Base-by-base conservation (phyloP, 306 rosid species). In the Medicago lupulina region DNA sequence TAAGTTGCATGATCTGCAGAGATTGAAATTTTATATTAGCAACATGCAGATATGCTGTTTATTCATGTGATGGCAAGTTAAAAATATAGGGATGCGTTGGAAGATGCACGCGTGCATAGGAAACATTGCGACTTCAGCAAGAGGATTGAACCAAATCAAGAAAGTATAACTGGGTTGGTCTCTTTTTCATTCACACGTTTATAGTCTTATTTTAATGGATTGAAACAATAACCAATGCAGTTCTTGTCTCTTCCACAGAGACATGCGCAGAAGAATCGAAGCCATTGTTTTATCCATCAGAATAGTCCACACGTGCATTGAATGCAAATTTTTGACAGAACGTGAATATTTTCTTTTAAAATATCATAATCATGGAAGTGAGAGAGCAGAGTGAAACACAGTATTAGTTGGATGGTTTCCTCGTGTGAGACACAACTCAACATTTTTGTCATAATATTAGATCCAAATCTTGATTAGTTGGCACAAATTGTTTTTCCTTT, bases 331-430 rank as follows among this genome's bases (percentile, higher is more conserved):
- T 59, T 55, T 12, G 2, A 10, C 14, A n/a, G 13, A 31, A 31
- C 31, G 64, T 10, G 36, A 78, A 21, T 12, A 43, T 46, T n/a
- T 50, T 50, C 67, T 50, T 50, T 47, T 57, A 57, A 73, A 74
- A 50, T 19, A 2, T 8, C 71, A 67, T 49, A 49, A 80, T 67
- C 49, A 66, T 74, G 46, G 54, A 58, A 57, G 79, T 28, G 34
- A 62, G 71, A 71, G 69, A 72, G 61, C 16, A 54, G 55, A 55
- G 64, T 4, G 34, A 44, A 73, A 57, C 63, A 31, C 53, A 38
- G 44, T 55, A 73, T 61, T 51, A 53, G 81, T 44, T 70, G 75
- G 64, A 46, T 39, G 76, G 75, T 11, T 55, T 76, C 59, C 58
- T 62, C 17, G 59, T 25, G 71, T 78, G 85, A 71, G 79, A 71